Percentiles rank a stretch among this genome's conserved stretches.
phyloP scores from a whole-genome alignment of 2,329 filamentous ascomycete genomes.

The Sclerotinia nivalis region DNA sequence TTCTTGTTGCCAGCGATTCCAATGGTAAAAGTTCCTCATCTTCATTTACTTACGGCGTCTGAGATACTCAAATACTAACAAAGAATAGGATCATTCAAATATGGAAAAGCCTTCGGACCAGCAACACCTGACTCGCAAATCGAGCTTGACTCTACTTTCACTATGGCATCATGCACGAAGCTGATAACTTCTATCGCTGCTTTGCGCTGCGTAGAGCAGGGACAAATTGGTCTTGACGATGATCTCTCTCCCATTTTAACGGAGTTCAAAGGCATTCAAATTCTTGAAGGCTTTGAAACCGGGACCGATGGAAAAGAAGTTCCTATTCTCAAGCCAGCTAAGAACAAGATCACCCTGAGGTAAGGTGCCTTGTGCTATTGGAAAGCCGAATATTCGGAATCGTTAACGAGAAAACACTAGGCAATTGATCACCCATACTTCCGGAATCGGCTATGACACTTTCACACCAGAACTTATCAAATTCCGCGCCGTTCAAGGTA shows the following conservation, averaged over 20 bases:
- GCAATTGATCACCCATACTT: conserved; percentile 34
- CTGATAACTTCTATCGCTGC: conserved; percentile 52
- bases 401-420: conserved; percentile 22
- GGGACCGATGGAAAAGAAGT: conserved; percentile 20
- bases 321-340: conserved; percentile 29
- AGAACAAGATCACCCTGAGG: conserved; percentile 37
- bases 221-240: conserved; percentile 51
- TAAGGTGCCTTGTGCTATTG: not conserved
- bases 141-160: conserved; percentile 60
- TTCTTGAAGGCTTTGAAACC: conserved; percentile 35
- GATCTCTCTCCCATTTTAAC: conserved; percentile 33
- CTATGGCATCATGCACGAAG: conserved; percentile 60
- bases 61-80: not conserved
- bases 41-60: too few species aligned
- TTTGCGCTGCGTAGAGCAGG: conserved; percentile 59
- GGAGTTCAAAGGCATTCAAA: conserved; percentile 34
- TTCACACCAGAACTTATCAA: not conserved
- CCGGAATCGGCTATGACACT: conserved; percentile 33
- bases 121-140: conserved; percentile 54
- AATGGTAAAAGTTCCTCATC: conserved; percentile 24
- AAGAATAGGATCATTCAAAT: conserved; percentile 41
- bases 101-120: conserved; percentile 42
- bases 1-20: conserved; percentile 29
- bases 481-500: not conserved
- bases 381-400: not conserved